Base-by-base conservation (phyloP, 78 protist species). In the Dictyostelium capitatum region DNA sequence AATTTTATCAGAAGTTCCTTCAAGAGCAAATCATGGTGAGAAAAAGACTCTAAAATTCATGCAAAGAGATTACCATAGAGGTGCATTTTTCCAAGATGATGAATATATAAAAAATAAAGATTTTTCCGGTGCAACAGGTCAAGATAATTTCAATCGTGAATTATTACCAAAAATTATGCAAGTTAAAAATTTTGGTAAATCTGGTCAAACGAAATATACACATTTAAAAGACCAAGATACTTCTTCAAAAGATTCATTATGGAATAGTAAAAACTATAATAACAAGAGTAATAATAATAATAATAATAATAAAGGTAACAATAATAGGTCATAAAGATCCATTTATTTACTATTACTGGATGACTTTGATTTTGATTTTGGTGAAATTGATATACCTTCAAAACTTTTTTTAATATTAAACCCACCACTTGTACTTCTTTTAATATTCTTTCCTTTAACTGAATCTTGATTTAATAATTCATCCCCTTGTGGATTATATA, bases 71-170 rank as follows among this genome's bases (percentile, higher is more conserved):
- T 95, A 95, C 32, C 97, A 95, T 46, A 73, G 84, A 43, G 97
- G 97, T 62, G 97, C 97, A 2, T 95, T 80, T 95, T 95, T 93
- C 32, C 92, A 92, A 72, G 89, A 92, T 30, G 91, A 92, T 47
- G 96, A 92, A 57, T 79, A 83, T 57, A 80, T 82, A 41, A 92
- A 92, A 47, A 79, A 80, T 23, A 79, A 82, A 23, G 96, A 92
- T 57, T 72, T 92, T 32, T 43, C 77, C n/a, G 84, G 23, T 11
- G 67, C 97, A 12, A 95, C 97, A 0, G 89, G 82, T 28, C 91
- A 80, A 30, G 97, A 95, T 69, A 73, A 75, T 28, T 32, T 64
- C 53, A 73, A 95, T 75, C 79, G 79, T 65, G 83, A 57, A 41
- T 19, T 54, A 4, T 64, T 95, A 56, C 97, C 95, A 6, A 46